Evolutionary conservation across 2,329 filamentous ascomycete species (phyloP).

Genomic region (Arthrinium puccinioides): DNA sequence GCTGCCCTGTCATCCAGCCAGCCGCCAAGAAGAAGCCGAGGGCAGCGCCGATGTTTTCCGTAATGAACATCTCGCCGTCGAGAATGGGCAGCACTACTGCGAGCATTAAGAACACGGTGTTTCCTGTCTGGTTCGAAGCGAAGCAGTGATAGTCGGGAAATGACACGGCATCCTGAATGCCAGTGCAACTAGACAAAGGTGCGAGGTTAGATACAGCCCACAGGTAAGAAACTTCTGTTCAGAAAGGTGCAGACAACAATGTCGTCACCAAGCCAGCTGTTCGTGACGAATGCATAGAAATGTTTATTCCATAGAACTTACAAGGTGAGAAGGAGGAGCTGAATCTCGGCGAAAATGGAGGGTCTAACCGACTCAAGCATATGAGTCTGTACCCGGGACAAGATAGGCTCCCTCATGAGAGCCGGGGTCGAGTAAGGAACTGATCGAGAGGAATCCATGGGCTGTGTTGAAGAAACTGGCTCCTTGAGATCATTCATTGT

Average conservation of each 20-base stretch:
- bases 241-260: no score
- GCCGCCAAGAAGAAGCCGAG: conserved; percentile 49
- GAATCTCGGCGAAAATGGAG: conserved; percentile 34
- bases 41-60: conserved; percentile 45
- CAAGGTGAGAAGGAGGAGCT: conserved; percentile 40
- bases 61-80: conserved; percentile 40
- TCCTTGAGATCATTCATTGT: no score
- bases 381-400: conserved; percentile 14
- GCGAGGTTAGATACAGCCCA: no score
- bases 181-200: conserved; percentile 29
- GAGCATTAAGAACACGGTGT: conserved; percentile 51
- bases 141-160: conserved; percentile 57
- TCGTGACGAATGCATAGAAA: no score
- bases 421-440: no score
- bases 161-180: conserved; percentile 50
- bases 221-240: no score
- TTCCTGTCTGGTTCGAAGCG: conserved; percentile 59
- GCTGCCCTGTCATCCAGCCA: conserved; percentile 48
- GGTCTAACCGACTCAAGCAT: conserved; percentile 27
- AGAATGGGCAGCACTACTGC: conserved; percentile 42
- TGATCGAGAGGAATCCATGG: no score
- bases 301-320: no score
- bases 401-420: no score
- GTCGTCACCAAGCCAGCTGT: no score
- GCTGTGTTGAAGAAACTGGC: no score